Evolutionary conservation across 345 rosid genomes (phyloP), one percentile per base, ranked within the genome.

Genomic region (Camelina hispida): DNA sequence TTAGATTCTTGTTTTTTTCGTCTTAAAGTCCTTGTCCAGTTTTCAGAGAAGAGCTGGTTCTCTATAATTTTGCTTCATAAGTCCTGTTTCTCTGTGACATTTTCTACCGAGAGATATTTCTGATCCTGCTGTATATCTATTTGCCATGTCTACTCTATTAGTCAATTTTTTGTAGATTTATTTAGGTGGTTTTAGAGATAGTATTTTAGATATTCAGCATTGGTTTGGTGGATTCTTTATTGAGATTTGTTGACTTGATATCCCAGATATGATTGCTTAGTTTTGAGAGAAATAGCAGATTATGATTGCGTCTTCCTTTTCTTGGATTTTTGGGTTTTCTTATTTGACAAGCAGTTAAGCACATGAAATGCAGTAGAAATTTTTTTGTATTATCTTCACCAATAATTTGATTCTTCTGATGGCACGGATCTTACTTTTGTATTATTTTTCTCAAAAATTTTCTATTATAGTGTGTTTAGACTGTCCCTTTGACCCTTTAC

Each of bases 391-490:
- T 25, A 9, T 37, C 10, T 40, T 30, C 17, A 42, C 8, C 15
- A 42, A 5, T 3, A 30, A 13, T 8, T 44, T 17, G 10, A 66
- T 25, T 60, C 12, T 51, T 56, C 50, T 4, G 47, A 3, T 25
- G 22, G 15, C 62, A 50, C 28, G 62, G 34, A 63, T 63, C 62
- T 72, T 25, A 50, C 60, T 10, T 59, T 71, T 71, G 38, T 59
- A 20, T 14, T 48, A 44, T 10, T 38, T 38, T 38, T 38, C 42
- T 38, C 12, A 23, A 23, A 3, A 13, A 13, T 1, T n/a, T 57
- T 30, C 47, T 34, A 13, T 51, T 62, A 23, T 25, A 42, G 54
- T 28, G 12, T 6, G 43, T 68, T 44, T 32, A 9, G 56, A 46
- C 18, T 44, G 18, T 18, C 34, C 43, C 17, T 58, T 59, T 46